Evolutionary conservation across 768 basidiomycete species (phyloP), one percentile per base, ranked within the genome.

Genomic region (Mycena filopes): DNA sequence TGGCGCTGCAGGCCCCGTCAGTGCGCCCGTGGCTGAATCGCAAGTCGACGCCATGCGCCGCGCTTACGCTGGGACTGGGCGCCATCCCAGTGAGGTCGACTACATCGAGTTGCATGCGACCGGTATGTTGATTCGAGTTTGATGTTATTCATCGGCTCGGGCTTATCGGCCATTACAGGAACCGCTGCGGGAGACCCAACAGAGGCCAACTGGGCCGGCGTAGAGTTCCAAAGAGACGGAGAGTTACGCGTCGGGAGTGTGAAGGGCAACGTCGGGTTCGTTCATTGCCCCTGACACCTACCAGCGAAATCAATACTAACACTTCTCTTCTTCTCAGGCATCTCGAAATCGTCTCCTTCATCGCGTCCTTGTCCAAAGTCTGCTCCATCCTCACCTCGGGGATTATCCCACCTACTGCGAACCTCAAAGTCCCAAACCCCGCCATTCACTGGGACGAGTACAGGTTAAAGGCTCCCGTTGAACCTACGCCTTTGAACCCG

Each of bases 51-150:
- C 80, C 3, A 83, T 83, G 76, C 63, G 54, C 2, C 69, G 70
- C 21, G 82, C 81, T 2, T 84, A 76, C 66, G 43, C 68, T 16
- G 66, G 71, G 7, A 76, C 77, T 4, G 70, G 73, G 1, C 72
- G 75, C 26, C 55, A 53, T 20, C 81, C 82, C 2, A 60, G 58
- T 1, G 83, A 86, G 26, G 81, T 82, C 4, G 84, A 85, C 61
- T 86, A 76, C 64, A 76, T 86, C 0, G 85, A 86, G 67, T 64
- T 83, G 13, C 86, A 87, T 60, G 83, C 82, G 21, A 85, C 85
- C n/a, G 36, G 36, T 36, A n/a, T n/a, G n/a, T n/a, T n/a, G n/a
- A n/a, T n/a, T n/a, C n/a, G n/a, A n/a, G n/a, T n/a, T n/a, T n/a
- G n/a, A n/a, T n/a, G n/a, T n/a, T n/a, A n/a, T n/a, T n/a, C n/a